These are phyloP conservation scores for Emiliania huxleyi DNA, from an alignment of 78 protist species.

Conservation along the genomic window DNA sequence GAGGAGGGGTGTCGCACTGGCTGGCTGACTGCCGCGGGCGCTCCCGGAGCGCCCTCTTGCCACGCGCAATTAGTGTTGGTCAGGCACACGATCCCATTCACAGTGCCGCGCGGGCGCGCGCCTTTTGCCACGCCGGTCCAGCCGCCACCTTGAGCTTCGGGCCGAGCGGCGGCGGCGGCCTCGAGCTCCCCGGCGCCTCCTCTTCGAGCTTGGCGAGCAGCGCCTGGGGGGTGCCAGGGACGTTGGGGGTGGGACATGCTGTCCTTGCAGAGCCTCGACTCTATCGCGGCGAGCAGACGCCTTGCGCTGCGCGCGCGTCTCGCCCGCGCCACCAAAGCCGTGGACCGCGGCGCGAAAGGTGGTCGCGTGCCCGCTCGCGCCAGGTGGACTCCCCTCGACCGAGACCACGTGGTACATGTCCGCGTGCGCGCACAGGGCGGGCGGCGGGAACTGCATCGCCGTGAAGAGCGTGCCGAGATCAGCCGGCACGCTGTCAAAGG, in stretches of 20 bases:
- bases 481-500: not conserved
- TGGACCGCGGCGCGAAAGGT: not conserved
- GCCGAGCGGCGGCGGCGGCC: not conserved
- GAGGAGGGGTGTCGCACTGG: no score
- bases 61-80: no score
- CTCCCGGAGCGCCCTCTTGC: no score
- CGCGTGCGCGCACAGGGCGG: not conserved
- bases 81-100: no score
- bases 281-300: no score
- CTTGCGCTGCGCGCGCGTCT: not conserved
- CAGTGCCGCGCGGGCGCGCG: no score
- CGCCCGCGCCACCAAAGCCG: not conserved
- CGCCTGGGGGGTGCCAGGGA: no score
- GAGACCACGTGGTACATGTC: not conserved
- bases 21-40: no score
- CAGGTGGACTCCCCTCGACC: not conserved
- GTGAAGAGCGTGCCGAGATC: not conserved
- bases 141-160: not conserved
- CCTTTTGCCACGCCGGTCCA: not conserved
- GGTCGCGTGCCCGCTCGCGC: not conserved
- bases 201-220: not conserved
- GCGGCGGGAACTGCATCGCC: not conserved
- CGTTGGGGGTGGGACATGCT: no score
- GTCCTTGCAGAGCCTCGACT: no score
- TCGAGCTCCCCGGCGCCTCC: not conserved